Base-by-base conservation (phyloP, 1,139 yeast species). In the Yamadazyma dendronema region DNA sequence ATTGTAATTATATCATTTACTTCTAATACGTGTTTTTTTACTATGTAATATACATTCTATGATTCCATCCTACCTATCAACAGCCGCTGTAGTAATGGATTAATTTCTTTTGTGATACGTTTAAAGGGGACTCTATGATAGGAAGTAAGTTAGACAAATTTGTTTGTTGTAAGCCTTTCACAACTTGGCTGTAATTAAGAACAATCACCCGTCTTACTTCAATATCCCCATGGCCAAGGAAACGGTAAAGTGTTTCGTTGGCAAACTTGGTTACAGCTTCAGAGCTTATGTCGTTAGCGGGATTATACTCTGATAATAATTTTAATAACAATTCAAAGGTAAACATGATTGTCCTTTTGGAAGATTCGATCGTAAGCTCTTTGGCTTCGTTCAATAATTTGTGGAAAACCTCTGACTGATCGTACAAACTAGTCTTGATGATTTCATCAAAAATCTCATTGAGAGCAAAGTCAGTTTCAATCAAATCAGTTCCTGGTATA, bases 181-280 rank as follows among this genome's bases (percentile, higher is more conserved):
- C 39, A 32, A 68, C 40, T 33, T 53, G 58, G 4, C 76, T 71
- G 42, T 71, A 75, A n/a, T 62, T 59, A 33, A 70, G 59, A 10
- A 71, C 61, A 1, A 69, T 68, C 16, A 53, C 46, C 40, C 76
- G 57, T 43, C 79, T 55, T 6, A 72, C 52, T 28, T 66, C 72
- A 8, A 71, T 71, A 16, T 61, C 63, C 1, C 52, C 54, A 40
- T 61, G 57, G 11, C 53, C 46, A 34, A 73, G 47, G 34, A 53
- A 59, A 10, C 43, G 47, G 30, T 53, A 50, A 11, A 71, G 50
- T 1, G 52, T 49, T 0, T 47, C 46, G 46, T 70, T 73, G 14
- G 32, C 31, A 19, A 34, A 29, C 10, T 24, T 17, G 10, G 17
- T 12, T 7, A 26, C 29, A 6, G 29, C 4, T 8, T 26, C 29